These are phyloP conservation scores for Capsicum chinense DNA, from an alignment of 257 asterid genomes.

Conservation along the genomic window DNA sequence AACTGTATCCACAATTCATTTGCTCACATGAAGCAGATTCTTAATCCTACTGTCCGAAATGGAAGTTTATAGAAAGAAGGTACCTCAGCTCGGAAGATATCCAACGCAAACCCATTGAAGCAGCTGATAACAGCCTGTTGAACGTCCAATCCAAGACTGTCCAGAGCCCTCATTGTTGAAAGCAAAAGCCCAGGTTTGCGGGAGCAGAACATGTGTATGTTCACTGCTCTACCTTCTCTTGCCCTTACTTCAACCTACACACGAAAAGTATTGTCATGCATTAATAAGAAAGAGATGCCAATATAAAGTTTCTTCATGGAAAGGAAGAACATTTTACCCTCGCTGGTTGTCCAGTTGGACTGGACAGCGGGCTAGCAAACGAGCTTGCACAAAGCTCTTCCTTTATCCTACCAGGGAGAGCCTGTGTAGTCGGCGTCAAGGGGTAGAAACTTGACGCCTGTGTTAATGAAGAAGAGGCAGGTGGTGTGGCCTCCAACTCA, in stretches of 20 bases:
- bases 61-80: not conserved
- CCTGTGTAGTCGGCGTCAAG: constrained; percentile 56
- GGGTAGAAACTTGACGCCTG: constrained; percentile 52
- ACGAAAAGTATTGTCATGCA: not conserved
- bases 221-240: constrained; percentile 73
- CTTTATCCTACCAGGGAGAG: constrained; percentile 55
- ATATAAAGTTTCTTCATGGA: not conserved
- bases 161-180: constrained; percentile 69
- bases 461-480: constrained; percentile 47
- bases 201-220: constrained; percentile 72
- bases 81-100: constrained; percentile 79
- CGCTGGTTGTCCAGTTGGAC: constrained; percentile 75
- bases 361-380: constrained; percentile 62
- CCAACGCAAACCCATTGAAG: constrained; percentile 72
- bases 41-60: not conserved
- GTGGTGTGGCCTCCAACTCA: constrained; percentile 64
- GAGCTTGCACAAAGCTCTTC: constrained; percentile 74
- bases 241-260: constrained; percentile 71
- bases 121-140: constrained; percentile 82
- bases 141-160: constrained; percentile 64
- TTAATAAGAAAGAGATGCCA: not conserved
- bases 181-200: constrained; percentile 62
- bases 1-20: not conserved
- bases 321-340: constrained; percentile 46
- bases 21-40: not conserved